These are phyloP conservation scores for Ophiostoma tasmaniense DNA, from an alignment of 2,329 filamentous ascomycete species.

Conservation along the genomic window DNA sequence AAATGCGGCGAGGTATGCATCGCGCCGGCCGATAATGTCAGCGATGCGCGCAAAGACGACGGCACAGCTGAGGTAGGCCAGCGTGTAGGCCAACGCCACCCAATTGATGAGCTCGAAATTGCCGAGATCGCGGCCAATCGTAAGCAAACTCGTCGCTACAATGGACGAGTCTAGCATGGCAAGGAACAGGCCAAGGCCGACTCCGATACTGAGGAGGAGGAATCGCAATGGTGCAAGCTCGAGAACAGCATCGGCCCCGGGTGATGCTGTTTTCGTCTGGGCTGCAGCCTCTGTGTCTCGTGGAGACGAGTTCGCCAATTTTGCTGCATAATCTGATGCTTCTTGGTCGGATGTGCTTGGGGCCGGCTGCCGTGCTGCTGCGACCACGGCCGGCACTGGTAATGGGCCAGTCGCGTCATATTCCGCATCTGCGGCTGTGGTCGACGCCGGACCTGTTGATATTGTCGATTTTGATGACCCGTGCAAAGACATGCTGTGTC, in stretches of 20 bases:
- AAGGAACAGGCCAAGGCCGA: slow-evolving; percentile 46
- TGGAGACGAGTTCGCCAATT: neutral
- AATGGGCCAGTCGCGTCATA: neutral
- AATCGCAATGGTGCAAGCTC: slow-evolving; percentile 18
- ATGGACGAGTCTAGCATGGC: slow-evolving; percentile 53
- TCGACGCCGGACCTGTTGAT: neutral
- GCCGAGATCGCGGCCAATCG: slow-evolving; percentile 45
- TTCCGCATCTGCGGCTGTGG: neutral
- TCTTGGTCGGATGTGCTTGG: neutral
- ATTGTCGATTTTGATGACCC: neutral
- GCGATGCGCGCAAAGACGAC: slow-evolving; percentile 47
- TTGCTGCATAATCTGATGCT: neutral
- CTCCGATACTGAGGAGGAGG: slow-evolving; percentile 20
- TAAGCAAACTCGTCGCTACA: slow-evolving; percentile 48
- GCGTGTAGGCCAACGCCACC: slow-evolving; percentile 48
- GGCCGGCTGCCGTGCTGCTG: neutral
- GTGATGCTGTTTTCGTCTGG: neutral
- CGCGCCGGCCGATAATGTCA: slow-evolving; percentile 46
- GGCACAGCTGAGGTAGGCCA: slow-evolving; percentile 49
- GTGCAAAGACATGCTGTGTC: neutral
- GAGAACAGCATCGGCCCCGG: neutral
- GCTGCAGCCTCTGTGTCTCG: neutral
- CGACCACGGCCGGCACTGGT: neutral
- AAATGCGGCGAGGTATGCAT: slow-evolving; percentile 43
- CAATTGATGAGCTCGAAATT: slow-evolving; percentile 40